These are phyloP conservation scores for Aspergillus costaricaensis DNA, from an alignment of 2,329 filamentous ascomycete species.

Conservation along the genomic window DNA sequence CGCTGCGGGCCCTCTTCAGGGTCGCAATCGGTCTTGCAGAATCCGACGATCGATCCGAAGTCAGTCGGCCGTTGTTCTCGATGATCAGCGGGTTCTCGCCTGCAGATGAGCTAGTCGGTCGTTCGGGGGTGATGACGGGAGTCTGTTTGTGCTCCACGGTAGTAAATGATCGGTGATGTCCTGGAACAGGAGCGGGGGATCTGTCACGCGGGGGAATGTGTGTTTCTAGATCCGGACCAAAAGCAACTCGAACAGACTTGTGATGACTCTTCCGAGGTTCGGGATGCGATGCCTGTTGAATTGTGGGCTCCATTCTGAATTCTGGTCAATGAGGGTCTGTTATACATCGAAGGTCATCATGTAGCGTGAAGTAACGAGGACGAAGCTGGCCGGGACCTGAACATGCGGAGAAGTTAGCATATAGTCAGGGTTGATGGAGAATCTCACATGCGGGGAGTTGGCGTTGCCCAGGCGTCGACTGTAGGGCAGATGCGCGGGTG, in stretches of 20 bases:
- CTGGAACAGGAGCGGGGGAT: conserved; percentile 32
- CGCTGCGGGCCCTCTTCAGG: conserved; percentile 54
- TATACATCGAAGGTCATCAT: conserved; percentile 36
- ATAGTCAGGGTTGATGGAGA: not conserved
- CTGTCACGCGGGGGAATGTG: conserved; percentile 39
- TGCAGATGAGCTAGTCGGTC: conserved; percentile 37
- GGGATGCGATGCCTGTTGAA: conserved; percentile 27
- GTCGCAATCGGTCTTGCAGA: conserved; percentile 39
- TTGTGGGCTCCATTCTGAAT: conserved; percentile 37
- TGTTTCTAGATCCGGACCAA: conserved; percentile 42
- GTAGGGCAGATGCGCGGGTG: conserved; percentile 4
- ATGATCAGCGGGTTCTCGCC: conserved; percentile 29
- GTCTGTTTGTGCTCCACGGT: conserved; percentile 33
- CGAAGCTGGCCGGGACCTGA: conserved; percentile 3
- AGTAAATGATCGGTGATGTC: conserved; percentile 40
- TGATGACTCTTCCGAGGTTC: conserved; percentile 35
- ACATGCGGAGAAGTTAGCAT: not conserved
- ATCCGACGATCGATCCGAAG: conserved; percentile 34
- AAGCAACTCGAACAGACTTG: conserved; percentile 42
- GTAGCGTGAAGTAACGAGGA: conserved; percentile 14
- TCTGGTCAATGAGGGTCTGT: conserved; percentile 38
- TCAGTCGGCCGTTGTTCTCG: conserved; percentile 28
- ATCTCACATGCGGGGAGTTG: no score
- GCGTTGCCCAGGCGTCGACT: not conserved
- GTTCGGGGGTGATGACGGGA: conserved; percentile 21